Conservation (phyloP, 176 grass and related monocot species). For the Zoysia pacifica region DNA sequence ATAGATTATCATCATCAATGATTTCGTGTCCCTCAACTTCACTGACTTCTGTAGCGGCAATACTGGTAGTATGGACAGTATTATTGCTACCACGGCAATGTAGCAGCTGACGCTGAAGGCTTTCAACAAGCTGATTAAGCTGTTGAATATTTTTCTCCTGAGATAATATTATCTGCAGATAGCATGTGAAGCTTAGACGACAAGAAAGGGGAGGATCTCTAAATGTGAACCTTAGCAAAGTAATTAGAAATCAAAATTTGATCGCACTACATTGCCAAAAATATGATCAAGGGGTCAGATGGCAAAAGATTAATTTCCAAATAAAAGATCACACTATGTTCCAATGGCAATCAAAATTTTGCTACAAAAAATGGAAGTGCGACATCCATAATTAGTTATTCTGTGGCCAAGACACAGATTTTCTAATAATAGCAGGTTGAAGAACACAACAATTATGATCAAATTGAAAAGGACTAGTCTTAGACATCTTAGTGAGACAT, state of each 20-base stretch:
- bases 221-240: constrained; percentile 5
- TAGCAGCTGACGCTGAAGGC: constrained; percentile 72
- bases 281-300: background rate
- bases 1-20: constrained; percentile 51
- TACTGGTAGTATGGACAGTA: constrained; percentile 36
- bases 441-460: background rate
- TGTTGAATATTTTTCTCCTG: constrained; percentile 81
- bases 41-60: constrained; percentile 41
- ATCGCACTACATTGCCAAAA: no score
- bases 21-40: constrained; percentile 53
- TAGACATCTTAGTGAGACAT: background rate
- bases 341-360: background rate
- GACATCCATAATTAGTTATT: background rate
- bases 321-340: background rate
- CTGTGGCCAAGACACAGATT: background rate
- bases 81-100: constrained; percentile 69
- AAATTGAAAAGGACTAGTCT: background rate
- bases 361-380: background rate
- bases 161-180: constrained; percentile 69
- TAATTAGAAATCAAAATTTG: background rate
- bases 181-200: background rate
- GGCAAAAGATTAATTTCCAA: background rate
- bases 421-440: background rate
- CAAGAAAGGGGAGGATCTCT: background rate
- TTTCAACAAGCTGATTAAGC: constrained; percentile 65